A percentile compares a stretch with the other conserved stretches of the same genome.
phyloP scores from a whole-genome alignment of 148 eudicot genomes.

The Agrostemma githago region DNA sequence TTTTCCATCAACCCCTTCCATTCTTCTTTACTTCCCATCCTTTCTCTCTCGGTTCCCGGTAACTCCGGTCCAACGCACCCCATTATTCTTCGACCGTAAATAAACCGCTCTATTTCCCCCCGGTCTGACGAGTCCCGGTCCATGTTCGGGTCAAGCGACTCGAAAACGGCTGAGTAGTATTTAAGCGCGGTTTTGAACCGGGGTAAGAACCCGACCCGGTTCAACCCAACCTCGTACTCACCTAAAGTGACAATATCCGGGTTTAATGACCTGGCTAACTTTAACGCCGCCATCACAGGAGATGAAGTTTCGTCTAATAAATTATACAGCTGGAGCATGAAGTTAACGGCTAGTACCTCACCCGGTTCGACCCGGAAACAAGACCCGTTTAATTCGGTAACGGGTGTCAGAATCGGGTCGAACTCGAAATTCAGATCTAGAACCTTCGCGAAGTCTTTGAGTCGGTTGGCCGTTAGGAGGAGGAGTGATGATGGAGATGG shows the following conservation, averaged over 20 bases:
- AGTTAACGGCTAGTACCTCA: constrained; percentile 70
- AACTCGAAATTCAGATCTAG: constrained; percentile 58
- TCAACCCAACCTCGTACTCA: constrained; percentile 73
- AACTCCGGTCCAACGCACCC: constrained; percentile 50
- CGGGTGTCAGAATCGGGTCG: constrained; percentile 47
- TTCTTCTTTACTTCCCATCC: constrained; percentile 60
- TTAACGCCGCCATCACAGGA: constrained; percentile 50
- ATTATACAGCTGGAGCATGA: constrained; percentile 83
- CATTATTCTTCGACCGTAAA: constrained; percentile 59
- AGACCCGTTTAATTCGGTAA: constrained; percentile 42
- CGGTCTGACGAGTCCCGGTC: constrained; percentile 58
- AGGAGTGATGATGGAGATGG: constrained; percentile 37
- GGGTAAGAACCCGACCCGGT: constrained; percentile 45
- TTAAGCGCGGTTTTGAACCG: constrained; percentile 55
- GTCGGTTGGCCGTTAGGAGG: constrained; percentile 66
- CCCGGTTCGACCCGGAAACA: constrained; percentile 50
- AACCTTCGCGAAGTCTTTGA: constrained; percentile 66
- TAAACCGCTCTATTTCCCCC: constrained; percentile 43
- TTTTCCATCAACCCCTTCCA: constrained; percentile 64
- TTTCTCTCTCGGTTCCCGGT: constrained; percentile 43
- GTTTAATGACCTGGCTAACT: constrained; percentile 58
- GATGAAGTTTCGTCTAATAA: constrained; percentile 41
- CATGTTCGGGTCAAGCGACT: constrained; percentile 72
- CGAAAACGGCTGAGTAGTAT: constrained; percentile 64
- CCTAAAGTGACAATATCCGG: constrained; percentile 72